Evolutionary conservation across 495 filamentous ascomycete genomes (phyloP).

Genomic region (Achaetomiella virescens): DNA sequence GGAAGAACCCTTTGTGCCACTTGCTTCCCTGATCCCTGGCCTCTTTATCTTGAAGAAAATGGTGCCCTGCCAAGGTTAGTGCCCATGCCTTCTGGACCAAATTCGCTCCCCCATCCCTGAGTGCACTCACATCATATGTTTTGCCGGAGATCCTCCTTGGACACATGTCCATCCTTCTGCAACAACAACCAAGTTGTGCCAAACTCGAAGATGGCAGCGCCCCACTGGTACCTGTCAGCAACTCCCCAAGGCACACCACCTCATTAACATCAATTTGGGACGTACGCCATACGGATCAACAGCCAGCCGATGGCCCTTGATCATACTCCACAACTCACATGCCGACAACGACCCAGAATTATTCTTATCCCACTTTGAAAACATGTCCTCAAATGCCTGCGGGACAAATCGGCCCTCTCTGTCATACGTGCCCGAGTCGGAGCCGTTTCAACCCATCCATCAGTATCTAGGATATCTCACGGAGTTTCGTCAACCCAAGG

Average conservation of each 20-base stretch:
- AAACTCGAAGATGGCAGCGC: slow-evolving; percentile 39
- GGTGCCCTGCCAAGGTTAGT: slow-evolving; percentile 13
- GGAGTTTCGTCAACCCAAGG: no score
- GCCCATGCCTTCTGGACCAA: no score
- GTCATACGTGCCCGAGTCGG: slow-evolving; percentile 48
- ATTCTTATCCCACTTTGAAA: slow-evolving; percentile 45
- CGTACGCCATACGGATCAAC: slow-evolving; percentile 24
- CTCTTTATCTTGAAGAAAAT: slow-evolving; percentile 31
- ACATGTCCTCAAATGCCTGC: slow-evolving; percentile 53
- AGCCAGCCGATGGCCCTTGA: slow-evolving; percentile 16
- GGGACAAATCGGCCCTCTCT: slow-evolving; percentile 50
- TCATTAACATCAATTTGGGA: neutral
- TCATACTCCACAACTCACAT: slow-evolving; percentile 17
- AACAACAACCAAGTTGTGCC: slow-evolving; percentile 42
- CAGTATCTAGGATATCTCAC: no score
- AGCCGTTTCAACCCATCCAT: slow-evolving; percentile 43
- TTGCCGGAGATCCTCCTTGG: slow-evolving; percentile 43
- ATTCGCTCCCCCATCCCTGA: no score
- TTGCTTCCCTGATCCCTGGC: slow-evolving; percentile 16
- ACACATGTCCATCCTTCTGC: slow-evolving; percentile 40
- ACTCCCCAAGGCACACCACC: neutral
- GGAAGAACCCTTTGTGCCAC: slow-evolving; percentile 27
- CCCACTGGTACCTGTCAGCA: slow-evolving; percentile 14
- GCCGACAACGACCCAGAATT: slow-evolving; percentile 15
- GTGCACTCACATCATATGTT: slow-evolving; percentile 36